These are phyloP conservation scores for Trichophyton equinum DNA, from an alignment of 2,329 filamentous ascomycete genomes.

Conservation along the genomic window DNA sequence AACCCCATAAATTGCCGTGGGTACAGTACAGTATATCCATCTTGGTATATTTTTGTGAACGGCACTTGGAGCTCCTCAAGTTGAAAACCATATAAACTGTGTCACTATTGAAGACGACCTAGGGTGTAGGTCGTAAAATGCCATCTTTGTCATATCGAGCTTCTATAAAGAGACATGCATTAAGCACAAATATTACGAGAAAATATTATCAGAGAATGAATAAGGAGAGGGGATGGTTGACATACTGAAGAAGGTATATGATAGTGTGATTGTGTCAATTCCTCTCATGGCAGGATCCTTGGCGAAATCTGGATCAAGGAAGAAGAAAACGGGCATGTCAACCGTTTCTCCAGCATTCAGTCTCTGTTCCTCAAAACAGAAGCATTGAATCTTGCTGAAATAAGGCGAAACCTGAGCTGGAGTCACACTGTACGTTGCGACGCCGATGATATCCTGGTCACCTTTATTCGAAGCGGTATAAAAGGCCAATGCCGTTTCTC, in stretches of 20 bases:
- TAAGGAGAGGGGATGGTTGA: not conserved
- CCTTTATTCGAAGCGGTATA: conserved; percentile 93
- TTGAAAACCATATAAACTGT: not conserved
- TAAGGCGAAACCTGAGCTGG: conserved; percentile 92
- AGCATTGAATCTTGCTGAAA: conserved; percentile 99
- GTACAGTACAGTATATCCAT: not conserved
- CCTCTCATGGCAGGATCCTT: conserved; percentile 87
- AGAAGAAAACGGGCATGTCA: conserved; percentile 99
- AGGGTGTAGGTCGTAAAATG: conserved; percentile 47
- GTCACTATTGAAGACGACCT: not conserved
- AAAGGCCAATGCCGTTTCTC: conserved; percentile 92
- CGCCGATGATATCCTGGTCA: conserved; percentile 87
- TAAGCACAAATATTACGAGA: not conserved
- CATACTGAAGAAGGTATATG: conserved; percentile 97
- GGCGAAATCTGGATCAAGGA: conserved; percentile 89
- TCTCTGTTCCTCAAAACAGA: conserved; percentile 96
- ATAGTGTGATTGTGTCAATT: conserved; percentile 88
- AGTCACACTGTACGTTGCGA: conserved; percentile 94
- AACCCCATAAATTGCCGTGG: not conserved
- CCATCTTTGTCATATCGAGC: conserved; percentile 76
- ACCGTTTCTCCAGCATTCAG: conserved; percentile 91
- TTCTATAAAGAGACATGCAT: conserved; percentile 39
- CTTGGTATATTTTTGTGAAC: not conserved
- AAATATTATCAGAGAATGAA: not conserved
- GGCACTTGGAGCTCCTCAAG: not conserved